These are phyloP conservation scores for Chiua virens DNA, from an alignment of 768 basidiomycete species.

Conservation along the genomic window DNA sequence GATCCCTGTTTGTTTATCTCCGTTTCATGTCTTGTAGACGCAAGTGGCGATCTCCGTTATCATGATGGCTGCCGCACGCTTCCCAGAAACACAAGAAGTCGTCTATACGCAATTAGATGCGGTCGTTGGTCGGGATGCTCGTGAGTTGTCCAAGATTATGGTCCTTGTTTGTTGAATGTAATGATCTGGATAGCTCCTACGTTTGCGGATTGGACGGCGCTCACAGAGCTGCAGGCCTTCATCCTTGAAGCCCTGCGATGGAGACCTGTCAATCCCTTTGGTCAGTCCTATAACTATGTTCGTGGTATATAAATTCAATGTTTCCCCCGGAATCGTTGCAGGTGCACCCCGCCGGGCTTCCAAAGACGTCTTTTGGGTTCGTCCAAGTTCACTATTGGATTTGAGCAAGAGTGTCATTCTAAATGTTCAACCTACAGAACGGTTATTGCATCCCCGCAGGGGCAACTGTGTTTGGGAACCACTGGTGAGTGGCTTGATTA, in stretches of 20 bases:
- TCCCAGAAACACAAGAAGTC: conserved; percentile 33
- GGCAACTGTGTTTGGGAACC: conserved; percentile 33
- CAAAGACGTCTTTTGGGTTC: conserved; percentile 29
- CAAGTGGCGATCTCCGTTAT: conserved; percentile 28
- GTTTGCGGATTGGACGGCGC: conserved; percentile 33
- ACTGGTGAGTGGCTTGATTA: conserved; percentile 20
- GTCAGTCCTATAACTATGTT: conserved; percentile 8
- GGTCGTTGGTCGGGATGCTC: conserved; percentile 34
- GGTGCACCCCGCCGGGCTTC: conserved; percentile 23
- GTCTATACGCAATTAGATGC: conserved; percentile 40
- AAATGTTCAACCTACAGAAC: conserved; percentile 22
- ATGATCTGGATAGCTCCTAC: conserved; percentile 32
- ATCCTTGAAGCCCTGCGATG: conserved; percentile 39
- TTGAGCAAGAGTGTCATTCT: no score
- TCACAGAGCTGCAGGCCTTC: conserved; percentile 39
- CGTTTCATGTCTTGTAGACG: conserved; percentile 12
- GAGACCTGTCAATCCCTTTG: conserved; percentile 37
- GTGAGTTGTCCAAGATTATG: conserved; percentile 17
- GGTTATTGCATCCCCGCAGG: conserved; percentile 36
- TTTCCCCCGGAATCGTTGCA: no score
- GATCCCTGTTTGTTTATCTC: background rate
- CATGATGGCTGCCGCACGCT: conserved; percentile 39
- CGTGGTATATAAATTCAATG: no score
- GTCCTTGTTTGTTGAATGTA: background rate
- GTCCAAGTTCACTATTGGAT: background rate